Evolutionary conservation across 306 rosid species (phyloP).

Genomic region (Prosopis cineraria): DNA sequence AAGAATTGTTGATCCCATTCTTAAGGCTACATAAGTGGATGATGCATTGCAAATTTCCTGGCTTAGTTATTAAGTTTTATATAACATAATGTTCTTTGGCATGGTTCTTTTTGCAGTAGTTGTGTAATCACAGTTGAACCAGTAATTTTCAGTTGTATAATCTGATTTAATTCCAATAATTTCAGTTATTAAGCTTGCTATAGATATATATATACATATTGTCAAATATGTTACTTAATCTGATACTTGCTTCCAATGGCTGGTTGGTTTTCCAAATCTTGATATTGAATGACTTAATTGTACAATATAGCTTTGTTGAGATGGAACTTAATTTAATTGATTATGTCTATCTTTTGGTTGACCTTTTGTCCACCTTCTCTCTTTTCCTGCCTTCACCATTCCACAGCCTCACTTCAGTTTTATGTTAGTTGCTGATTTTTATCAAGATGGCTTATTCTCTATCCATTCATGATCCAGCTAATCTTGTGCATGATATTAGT

Average conservation of each 20-base stretch:
- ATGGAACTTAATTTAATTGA: conserved; percentile 23
- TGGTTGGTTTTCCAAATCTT: neutral
- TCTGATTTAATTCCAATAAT: conserved; percentile 3
- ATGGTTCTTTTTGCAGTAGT: neutral
- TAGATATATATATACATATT: conserved; percentile 15
- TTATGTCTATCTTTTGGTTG: neutral
- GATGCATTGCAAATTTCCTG: neutral
- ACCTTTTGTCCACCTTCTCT: conserved; percentile 8
- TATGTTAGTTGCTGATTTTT: conserved; percentile 9
- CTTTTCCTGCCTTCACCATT: conserved; percentile 10
- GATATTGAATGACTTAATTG: conserved; percentile 9
- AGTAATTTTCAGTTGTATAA: neutral
- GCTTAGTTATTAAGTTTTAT: no score
- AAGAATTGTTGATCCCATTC: conserved; percentile 17
- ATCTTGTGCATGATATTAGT: conserved; percentile 89
- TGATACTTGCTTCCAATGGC: neutral
- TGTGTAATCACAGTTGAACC: neutral
- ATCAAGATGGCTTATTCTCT: conserved; percentile 33
- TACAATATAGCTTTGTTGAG: neutral
- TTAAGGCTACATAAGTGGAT: conserved; percentile 28
- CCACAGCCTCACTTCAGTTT: conserved; percentile 18
- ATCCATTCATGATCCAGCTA: conserved; percentile 73
- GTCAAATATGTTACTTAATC: conserved; percentile 11
- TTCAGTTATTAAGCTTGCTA: conserved; percentile 12
- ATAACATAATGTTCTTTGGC: no score